Percentiles rank a stretch among this genome's conserved stretches.
phyloP scores from a whole-genome alignment of 345 rosid genomes.

The Heritiera littoralis region DNA sequence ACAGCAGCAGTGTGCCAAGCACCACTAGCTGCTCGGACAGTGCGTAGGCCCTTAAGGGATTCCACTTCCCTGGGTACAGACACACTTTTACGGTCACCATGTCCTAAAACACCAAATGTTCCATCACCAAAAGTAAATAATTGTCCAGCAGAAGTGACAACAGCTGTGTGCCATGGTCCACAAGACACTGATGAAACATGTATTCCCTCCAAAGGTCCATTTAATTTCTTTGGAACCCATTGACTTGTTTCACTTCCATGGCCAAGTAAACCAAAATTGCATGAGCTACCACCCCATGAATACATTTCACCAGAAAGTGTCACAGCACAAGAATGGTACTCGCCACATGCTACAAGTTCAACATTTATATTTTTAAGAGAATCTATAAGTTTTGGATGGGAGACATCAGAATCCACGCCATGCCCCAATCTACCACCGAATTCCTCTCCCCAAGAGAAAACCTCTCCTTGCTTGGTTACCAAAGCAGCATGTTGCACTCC shows the following conservation, averaged over 20 bases:
- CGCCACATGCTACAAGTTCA: conserved; percentile 76
- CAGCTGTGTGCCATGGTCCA: conserved; percentile 87
- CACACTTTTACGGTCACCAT: conserved; percentile 59
- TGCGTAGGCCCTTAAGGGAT: conserved; percentile 79
- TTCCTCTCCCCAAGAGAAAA: conserved; percentile 83
- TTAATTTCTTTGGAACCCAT: conserved; percentile 70
- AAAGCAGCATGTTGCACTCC: conserved; percentile 70
- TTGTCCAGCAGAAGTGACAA: conserved; percentile 76
- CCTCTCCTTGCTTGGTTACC: conserved; percentile 77
- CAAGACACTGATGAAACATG: conserved; percentile 74
- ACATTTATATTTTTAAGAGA: conserved; percentile 57
- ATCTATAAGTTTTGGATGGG: conserved; percentile 73
- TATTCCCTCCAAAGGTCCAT: conserved; percentile 76
- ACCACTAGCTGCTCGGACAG: conserved; percentile 78
- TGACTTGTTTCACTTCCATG: conserved; percentile 63
- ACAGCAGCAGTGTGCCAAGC: conserved; percentile 90
- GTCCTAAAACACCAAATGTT: conserved; percentile 77
- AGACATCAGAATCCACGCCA: conserved; percentile 71
- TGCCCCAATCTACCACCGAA: conserved; percentile 78
- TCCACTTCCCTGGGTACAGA: conserved; percentile 73
- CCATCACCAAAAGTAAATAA: conserved; percentile 83
- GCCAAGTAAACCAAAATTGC: conserved; percentile 67
- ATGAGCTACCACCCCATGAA: conserved; percentile 68
- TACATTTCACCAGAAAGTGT: conserved; percentile 77
- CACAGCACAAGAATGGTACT: conserved; percentile 76